Evolutionary conservation across 2,329 filamentous ascomycete genomes (phyloP), one percentile per base, ranked within the genome.

Genomic region (Aspergillus awamori): DNA sequence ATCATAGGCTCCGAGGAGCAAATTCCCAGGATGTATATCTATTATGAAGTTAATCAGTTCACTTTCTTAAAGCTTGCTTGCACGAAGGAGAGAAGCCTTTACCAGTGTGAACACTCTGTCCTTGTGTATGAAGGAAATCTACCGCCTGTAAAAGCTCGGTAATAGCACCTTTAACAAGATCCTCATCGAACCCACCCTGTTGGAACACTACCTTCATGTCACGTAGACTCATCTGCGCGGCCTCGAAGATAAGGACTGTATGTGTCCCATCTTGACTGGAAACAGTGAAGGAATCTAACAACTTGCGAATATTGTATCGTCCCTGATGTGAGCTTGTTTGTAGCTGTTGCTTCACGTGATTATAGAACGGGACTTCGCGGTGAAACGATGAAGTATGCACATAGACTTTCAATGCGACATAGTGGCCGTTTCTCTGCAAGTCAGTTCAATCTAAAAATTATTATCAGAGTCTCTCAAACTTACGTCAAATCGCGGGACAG

Each of bases 21-120:
- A 63, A 38, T 78, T 78, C 2, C 68, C 68, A 1, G 67, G 63
- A 55, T 74, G 72, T 17, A 77, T 61, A 61, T 77, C 72, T 77
- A 43, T 28, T 4, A 53, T 11, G 43, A 10, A 10, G 8, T 60
- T 30, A 24, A 4, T 33, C 6, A 51, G 47, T 28, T 26, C n/a
- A 26, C n/a, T 49, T 5, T 10, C 8, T 8, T 11, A n/a, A 0
- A n/a, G 26, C 22, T 47, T 30, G 20, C 20, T 11, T 26, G 28
- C 28, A 10, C 28, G 28, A 41, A 57, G 36, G 3, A 39, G 43
- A 15, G 57, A 33, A 17, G 17, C 48, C 7, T 24, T 53, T 64
- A 74, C 72, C 70, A 36, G 70, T 75, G 63, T 76, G 72, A 17
- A 72, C 67, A 59, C 64, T 22, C 17, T 71, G 62, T 53, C 64